Percentiles rank a stretch among this genome's conserved stretches.
Evolutionary conservation across 495 filamentous ascomycete species (phyloP).

Genomic region (Thozetella sp.): DNA sequence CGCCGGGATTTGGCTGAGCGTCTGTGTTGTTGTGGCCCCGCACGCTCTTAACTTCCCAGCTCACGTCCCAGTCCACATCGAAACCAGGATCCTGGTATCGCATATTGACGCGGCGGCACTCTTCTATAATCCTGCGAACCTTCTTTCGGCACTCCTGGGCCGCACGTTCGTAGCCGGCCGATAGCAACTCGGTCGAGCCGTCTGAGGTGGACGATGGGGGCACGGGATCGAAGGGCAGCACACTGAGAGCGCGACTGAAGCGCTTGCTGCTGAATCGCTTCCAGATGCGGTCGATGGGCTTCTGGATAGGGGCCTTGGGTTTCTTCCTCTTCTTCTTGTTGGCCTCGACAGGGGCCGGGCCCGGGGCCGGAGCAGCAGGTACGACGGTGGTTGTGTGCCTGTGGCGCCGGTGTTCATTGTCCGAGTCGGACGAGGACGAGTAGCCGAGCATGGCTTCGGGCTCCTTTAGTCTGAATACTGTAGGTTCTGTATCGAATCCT

Average conservation of each 20-base stretch:
- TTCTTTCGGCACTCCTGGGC: conserved; percentile 70
- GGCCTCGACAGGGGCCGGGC: conserved; percentile 20
- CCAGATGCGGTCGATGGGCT: conserved; percentile 80
- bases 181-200: conserved; percentile 47
- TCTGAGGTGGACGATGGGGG: conserved; percentile 42
- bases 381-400: conserved; percentile 21
- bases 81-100: conserved; percentile 91
- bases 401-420: conserved; percentile 31
- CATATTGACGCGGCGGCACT: conserved; percentile 83
- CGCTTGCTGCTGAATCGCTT: conserved; percentile 69
- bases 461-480: too few relatives aligned
- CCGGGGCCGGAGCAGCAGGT: conserved; percentile 15
- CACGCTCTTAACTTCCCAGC: conserved; percentile 50
- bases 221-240: conserved; percentile 50
- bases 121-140: conserved; percentile 84
- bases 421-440: conserved; percentile 32
- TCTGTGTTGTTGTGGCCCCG: too few relatives aligned
- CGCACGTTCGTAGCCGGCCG: conserved; percentile 74
- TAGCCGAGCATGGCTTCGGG: conserved; percentile 38
- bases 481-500: too few relatives aligned
- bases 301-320: conserved; percentile 68
- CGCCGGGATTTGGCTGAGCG: too few relatives aligned
- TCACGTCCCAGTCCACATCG: conserved; percentile 65
- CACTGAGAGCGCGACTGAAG: conserved; percentile 46
- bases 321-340: conserved; percentile 56